Conservation (phyloP, 495 filamentous ascomycete species). For the Talaromyces wortmannii region DNA sequence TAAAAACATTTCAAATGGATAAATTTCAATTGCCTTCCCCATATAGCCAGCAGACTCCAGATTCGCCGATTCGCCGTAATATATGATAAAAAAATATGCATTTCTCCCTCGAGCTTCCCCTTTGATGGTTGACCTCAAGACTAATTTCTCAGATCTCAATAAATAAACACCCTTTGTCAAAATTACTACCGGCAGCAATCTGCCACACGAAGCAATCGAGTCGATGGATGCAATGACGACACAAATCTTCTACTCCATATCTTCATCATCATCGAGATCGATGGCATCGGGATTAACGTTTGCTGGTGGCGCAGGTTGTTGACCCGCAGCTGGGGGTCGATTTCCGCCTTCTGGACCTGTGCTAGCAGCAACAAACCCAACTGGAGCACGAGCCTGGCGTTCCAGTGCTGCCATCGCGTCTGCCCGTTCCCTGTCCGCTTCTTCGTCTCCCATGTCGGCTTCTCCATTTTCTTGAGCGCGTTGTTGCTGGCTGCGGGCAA, state of each 20-base stretch:
- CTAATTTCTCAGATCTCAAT: too few relatives aligned
- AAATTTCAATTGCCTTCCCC: too few relatives aligned
- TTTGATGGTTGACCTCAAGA: too few relatives aligned
- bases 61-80: too few relatives aligned
- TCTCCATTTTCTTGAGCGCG: conserved; percentile 35
- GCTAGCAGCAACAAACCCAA: conserved; percentile 85
- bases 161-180: too few relatives aligned
- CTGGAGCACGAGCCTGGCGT: conserved; percentile 78
- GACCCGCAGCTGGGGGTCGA: conserved; percentile 30
- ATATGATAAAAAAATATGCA: too few relatives aligned
- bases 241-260: conserved; percentile 23
- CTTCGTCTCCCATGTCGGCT: conserved; percentile 21
- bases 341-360: conserved; percentile 71
- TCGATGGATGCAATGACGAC: too few relatives aligned
- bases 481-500: conserved; percentile 69
- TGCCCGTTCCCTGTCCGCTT: conserved; percentile 44
- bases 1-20: too few relatives aligned
- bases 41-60: too few relatives aligned
- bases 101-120: too few relatives aligned
- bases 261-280: conserved; percentile 65
- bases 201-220: too few relatives aligned
- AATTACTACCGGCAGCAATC: too few relatives aligned
- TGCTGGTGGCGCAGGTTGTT: conserved; percentile 26
- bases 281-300: conserved; percentile 83
- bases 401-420: conserved; percentile 93